Conservation (phyloP, 495 filamentous ascomycete species). For the Penicillium crystallinum region DNA sequence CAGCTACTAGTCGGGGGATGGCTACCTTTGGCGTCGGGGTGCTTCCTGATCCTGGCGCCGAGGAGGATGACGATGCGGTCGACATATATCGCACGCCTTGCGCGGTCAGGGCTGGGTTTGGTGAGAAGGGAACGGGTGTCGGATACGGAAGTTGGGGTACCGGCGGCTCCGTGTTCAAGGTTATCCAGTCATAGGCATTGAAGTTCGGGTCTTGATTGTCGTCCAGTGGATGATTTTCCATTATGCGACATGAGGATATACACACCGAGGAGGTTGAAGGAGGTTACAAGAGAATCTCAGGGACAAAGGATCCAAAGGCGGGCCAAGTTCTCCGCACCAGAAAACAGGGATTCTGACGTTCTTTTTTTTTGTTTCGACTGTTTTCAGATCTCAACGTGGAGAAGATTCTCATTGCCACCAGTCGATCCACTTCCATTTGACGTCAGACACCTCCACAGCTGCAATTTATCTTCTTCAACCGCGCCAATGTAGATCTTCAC, state of each 20-base stretch:
- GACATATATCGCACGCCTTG: neutral
- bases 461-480: too few relatives aligned
- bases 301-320: neutral
- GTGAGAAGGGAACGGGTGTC: neutral
- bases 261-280: neutral
- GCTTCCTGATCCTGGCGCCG: neutral
- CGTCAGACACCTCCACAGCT: too few relatives aligned
- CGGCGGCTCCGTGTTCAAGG: neutral
- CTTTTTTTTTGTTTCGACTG: neutral
- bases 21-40: constrained; percentile 22
- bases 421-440: neutral
- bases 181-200: neutral
- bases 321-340: neutral
- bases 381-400: neutral
- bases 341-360: neutral
- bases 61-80: neutral
- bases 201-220: neutral
- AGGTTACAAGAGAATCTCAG: neutral
- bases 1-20: constrained; percentile 24
- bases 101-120: neutral
- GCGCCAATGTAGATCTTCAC: too few relatives aligned
- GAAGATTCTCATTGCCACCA: neutral
- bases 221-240: neutral
- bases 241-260: neutral
- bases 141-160: neutral